phyloP scores from a whole-genome alignment of 257 asterid genomes.

The Primulina eburnea region DNA sequence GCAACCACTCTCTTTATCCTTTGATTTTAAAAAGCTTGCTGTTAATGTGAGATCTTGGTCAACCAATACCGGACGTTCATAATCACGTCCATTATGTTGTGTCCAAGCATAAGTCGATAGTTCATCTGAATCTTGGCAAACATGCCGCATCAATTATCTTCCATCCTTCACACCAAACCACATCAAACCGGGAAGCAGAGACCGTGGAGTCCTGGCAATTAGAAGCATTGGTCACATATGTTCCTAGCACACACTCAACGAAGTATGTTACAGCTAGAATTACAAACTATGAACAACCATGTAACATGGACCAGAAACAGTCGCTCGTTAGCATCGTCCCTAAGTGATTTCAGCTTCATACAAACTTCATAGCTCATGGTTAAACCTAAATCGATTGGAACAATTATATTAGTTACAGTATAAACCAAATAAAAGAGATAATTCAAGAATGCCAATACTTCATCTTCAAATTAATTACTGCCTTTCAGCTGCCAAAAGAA shows the following conservation, averaged over 20 bases:
- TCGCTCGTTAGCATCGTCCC: neutral
- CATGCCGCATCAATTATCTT: slow-evolving; percentile 80
- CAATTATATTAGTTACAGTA: neutral
- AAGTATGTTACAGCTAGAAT: neutral
- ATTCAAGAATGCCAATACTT: neutral
- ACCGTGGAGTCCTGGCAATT: slow-evolving; percentile 74
- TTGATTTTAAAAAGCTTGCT: slow-evolving; percentile 79
- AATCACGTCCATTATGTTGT: slow-evolving; percentile 89
- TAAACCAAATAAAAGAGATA: neutral
- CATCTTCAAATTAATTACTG: neutral
- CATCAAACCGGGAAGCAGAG: slow-evolving; percentile 93
- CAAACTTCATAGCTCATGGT: neutral
- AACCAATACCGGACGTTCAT: slow-evolving; percentile 76
- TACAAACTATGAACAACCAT: neutral
- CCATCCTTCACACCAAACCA: slow-evolving; percentile 92
- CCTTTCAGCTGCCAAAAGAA: neutral
- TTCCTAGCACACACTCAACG: slow-evolving; percentile 7
- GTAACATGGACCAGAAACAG: neutral
- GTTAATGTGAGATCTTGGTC: slow-evolving; percentile 74
- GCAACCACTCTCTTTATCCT: slow-evolving; percentile 75
- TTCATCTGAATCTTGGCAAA: slow-evolving; percentile 87
- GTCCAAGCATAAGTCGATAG: slow-evolving; percentile 89
- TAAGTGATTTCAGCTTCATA: neutral
- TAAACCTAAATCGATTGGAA: neutral
- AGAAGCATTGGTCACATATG: slow-evolving; percentile 24